phyloP scores from a whole-genome alignment of 495 filamentous ascomycete species.

The Aspergillus carlsbadensis region DNA sequence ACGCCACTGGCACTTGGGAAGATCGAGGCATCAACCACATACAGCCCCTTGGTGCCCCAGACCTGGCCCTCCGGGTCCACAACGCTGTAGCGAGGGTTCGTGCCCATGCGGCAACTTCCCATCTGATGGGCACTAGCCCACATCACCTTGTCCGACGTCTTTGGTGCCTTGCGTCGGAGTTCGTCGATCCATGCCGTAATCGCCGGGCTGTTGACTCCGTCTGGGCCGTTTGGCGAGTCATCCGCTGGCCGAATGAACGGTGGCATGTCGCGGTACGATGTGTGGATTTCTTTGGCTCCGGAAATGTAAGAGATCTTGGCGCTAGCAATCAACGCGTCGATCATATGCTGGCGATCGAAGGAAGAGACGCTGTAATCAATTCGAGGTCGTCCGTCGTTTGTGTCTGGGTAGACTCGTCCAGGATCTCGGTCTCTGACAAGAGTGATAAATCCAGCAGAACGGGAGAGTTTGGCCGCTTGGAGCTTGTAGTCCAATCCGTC shows the following conservation, averaged over 20 bases:
- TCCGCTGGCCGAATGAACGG: conserved; percentile 60
- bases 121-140: conserved; percentile 83
- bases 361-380: conserved; percentile 67
- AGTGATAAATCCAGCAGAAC: conserved; percentile 66
- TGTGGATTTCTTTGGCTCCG: conserved; percentile 76
- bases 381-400: conserved; percentile 57
- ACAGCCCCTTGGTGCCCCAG: conserved; percentile 73
- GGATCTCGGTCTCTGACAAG: conserved; percentile 70
- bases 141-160: conserved; percentile 42
- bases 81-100: conserved; percentile 57
- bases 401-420: conserved; percentile 75
- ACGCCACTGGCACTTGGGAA: conserved; percentile 89
- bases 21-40: conserved; percentile 82
- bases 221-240: conserved; percentile 30
- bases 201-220: conserved; percentile 62
- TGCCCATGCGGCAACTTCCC: conserved; percentile 84
- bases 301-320: conserved; percentile 74
- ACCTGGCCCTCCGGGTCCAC: conserved; percentile 74
- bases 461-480: conserved; percentile 56
- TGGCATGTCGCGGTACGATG: conserved; percentile 55
- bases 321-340: conserved; percentile 68
- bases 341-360: conserved; percentile 66
- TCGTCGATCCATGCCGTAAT: conserved; percentile 68
- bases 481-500: conserved; percentile 68
- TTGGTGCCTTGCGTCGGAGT: conserved; percentile 54